These are phyloP conservation scores for Parachlorella kessleri DNA, from an alignment of 139 green algal species.

Conservation along the genomic window DNA sequence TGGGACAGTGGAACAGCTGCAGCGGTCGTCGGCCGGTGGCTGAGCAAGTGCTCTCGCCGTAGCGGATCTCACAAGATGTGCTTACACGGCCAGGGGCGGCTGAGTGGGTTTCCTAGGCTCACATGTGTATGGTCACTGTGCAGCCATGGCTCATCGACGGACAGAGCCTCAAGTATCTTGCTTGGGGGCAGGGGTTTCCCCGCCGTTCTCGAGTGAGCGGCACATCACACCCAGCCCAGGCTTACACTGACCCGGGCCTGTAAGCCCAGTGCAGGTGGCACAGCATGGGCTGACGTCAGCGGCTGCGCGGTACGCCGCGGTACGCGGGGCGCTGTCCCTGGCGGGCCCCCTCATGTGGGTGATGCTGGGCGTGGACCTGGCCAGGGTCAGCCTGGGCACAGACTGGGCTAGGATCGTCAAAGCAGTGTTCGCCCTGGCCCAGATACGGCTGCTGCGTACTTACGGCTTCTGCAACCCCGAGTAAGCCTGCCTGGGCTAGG, in stretches of 20 bases:
- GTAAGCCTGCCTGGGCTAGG: no score
- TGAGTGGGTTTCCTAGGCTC: neutral
- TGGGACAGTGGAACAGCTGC: no score
- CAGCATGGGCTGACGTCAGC: conserved; percentile 53
- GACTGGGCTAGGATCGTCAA: conserved; percentile 77
- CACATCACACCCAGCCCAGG: no score
- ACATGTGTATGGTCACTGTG: neutral
- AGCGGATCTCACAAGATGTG: no score
- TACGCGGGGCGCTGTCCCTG: conserved; percentile 62
- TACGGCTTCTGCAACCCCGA: conserved; percentile 32
- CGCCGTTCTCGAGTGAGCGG: no score
- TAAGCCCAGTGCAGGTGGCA: conserved; percentile 57
- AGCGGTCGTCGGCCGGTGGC: no score
- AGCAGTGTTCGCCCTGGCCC: conserved; percentile 76
- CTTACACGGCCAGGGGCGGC: no score
- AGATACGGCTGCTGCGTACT: conserved; percentile 65
- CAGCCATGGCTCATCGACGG: no score
- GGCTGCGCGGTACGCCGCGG: conserved; percentile 62
- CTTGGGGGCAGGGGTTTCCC: no score
- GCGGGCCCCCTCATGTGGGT: conserved; percentile 82
- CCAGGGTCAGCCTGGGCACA: conserved; percentile 70
- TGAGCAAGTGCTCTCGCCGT: no score
- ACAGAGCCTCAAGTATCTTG: no score
- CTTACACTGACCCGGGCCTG: no score
- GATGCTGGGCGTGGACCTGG: conserved; percentile 71